Percentiles rank a stretch among this genome's conserved stretches.
Evolutionary conservation across 176 grass and related monocot genomes (phyloP).

Genomic region (Aegilops tauschii): DNA sequence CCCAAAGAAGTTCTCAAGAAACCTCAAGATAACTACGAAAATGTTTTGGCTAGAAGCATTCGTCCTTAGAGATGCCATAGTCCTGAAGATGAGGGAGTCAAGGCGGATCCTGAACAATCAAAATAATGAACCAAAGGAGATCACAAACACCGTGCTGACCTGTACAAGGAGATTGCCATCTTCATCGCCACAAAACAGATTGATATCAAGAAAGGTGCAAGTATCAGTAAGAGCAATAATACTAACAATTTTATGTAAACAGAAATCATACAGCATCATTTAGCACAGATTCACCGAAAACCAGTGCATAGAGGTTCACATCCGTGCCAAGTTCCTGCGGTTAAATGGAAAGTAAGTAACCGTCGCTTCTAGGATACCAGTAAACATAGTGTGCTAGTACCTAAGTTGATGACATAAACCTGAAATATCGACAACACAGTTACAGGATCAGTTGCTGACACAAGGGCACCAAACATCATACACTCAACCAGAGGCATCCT

Average conservation of each 20-base stretch:
- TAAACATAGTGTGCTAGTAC: neutral
- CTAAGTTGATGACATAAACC: slow-evolving; percentile 40
- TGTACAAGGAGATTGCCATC: slow-evolving; percentile 97
- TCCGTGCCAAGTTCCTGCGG: slow-evolving; percentile 84
- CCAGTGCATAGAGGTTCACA: slow-evolving; percentile 84
- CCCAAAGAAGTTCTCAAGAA: slow-evolving; percentile 57
- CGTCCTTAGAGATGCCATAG: slow-evolving; percentile 51
- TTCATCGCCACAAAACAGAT: slow-evolving; percentile 39
- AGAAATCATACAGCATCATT: slow-evolving; percentile 78
- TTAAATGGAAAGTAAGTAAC: slow-evolving; percentile 6
- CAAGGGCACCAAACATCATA: slow-evolving; percentile 97
- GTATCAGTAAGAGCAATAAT: slow-evolving; percentile 22
- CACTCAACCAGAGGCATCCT: slow-evolving; percentile 79
- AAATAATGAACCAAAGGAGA: neutral
- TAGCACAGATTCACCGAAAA: slow-evolving; percentile 93
- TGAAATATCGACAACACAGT: slow-evolving; percentile 97
- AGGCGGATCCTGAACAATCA: neutral
- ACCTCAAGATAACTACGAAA: slow-evolving; percentile 43
- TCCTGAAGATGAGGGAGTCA: slow-evolving; percentile 37
- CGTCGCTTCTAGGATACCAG: neutral
- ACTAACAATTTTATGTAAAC: neutral
- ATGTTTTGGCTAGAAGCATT: slow-evolving; percentile 46
- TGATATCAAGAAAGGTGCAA: slow-evolving; percentile 24
- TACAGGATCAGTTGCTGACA: slow-evolving; percentile 98
- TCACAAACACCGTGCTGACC: slow-evolving; percentile 33